These are phyloP conservation scores for Coniochaeta hoffmannii DNA, from an alignment of 2,329 filamentous ascomycete species.

Conservation along the genomic window DNA sequence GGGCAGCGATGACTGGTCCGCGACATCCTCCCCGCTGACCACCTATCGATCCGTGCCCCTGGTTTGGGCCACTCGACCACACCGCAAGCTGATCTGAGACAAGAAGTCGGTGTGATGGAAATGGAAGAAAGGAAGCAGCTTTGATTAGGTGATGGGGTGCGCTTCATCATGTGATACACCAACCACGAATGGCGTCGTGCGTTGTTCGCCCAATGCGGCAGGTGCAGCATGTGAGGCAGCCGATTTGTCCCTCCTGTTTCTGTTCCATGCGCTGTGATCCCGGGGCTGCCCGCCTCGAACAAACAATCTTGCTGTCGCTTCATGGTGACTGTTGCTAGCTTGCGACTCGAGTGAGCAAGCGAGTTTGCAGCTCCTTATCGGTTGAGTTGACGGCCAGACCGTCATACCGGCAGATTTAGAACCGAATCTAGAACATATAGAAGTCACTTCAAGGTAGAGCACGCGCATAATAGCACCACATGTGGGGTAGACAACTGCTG, in stretches of 20 bases:
- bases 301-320: not conserved
- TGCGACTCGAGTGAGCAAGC: not conserved
- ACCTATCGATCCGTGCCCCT: not conserved
- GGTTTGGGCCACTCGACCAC: not conserved
- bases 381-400: too few relatives aligned
- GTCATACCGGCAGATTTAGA: too few relatives aligned
- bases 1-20: not conserved
- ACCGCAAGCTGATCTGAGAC: not conserved
- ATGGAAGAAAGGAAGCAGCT: not conserved
- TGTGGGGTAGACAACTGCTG: too few relatives aligned
- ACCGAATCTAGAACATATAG: not conserved
- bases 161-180: not conserved
- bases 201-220: not conserved
- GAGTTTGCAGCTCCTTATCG: too few relatives aligned
- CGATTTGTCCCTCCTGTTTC: not conserved
- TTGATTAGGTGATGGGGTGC: not conserved
- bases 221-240: not conserved
- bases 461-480: too few relatives aligned
- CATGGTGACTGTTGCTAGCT: not conserved
- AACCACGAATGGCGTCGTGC: not conserved
- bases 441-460: too few relatives aligned
- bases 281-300: not conserved
- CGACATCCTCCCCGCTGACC: not conserved
- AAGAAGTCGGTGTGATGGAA: constrained; percentile 1
- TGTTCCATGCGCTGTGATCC: not conserved